Evolutionary conservation across 2,329 filamentous ascomycete genomes (phyloP).

Genomic region (Colletotrichum endophyticum): DNA sequence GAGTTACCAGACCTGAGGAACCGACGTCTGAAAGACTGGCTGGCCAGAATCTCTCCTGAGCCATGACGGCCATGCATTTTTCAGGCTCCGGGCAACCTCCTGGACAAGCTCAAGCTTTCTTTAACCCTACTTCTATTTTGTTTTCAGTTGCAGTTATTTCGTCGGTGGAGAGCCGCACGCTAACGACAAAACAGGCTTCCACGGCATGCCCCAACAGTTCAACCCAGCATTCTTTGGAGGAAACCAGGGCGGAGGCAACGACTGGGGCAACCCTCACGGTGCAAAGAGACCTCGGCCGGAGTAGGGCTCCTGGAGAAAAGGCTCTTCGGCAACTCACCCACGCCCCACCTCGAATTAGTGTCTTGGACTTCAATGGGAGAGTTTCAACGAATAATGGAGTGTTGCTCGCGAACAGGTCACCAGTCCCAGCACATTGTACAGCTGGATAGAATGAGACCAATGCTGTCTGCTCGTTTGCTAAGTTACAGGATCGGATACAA

Average conservation of each 20-base stretch:
- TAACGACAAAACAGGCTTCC: conserved; percentile 58
- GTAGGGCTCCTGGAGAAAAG: conserved; percentile 32
- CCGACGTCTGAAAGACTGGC: background rate
- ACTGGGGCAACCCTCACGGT: conserved; percentile 81
- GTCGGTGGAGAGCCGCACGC: background rate
- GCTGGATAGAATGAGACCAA: background rate
- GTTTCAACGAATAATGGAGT: background rate
- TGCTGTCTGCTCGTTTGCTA: background rate
- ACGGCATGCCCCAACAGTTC: conserved; percentile 73
- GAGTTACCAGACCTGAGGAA: background rate
- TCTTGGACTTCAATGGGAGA: background rate
- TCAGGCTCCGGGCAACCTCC: background rate
- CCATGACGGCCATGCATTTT: background rate
- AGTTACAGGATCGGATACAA: background rate
- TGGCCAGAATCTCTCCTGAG: background rate
- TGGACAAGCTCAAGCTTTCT: background rate
- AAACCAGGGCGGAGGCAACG: conserved; percentile 55
- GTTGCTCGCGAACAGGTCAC: background rate
- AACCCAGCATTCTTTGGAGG: conserved; percentile 74
- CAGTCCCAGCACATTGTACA: background rate
- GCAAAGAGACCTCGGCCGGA: conserved; percentile 81
- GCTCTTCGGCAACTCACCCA: background rate
- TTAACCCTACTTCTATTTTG: background rate
- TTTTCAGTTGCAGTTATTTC: background rate
- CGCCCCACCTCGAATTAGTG: background rate